A percentile compares a stretch with the other conserved stretches of the same genome.
Evolutionary conservation across 2,329 filamentous ascomycete genomes (phyloP).

Genomic region (Ophiostoma pallidulum): DNA sequence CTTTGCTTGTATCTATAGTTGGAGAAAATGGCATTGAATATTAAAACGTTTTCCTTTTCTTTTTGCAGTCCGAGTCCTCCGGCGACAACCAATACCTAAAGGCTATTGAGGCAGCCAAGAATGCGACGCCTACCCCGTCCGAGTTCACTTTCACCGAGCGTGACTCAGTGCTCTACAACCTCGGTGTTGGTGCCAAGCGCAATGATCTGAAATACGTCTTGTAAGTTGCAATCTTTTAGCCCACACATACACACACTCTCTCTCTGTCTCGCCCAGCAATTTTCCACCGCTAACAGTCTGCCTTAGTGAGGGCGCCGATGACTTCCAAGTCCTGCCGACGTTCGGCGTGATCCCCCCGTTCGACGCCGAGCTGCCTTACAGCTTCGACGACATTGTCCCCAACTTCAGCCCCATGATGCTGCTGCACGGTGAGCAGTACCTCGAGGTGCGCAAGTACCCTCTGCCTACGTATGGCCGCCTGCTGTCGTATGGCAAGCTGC

Average conservation of each 20-base stretch:
- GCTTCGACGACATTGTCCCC: constrained; percentile 72
- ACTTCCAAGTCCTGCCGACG: constrained; percentile 92
- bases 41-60: constrained; percentile 19
- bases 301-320: constrained; percentile 63
- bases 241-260: too few species aligned
- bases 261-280: too few species aligned
- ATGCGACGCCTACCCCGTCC: constrained; percentile 58
- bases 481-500: constrained; percentile 64
- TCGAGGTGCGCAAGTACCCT: constrained; percentile 86
- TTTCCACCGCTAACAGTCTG: too few species aligned
- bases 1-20: constrained; percentile 11
- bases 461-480: constrained; percentile 77
- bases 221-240: too few species aligned
- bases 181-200: constrained; percentile 85
- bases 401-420: constrained; percentile 99
- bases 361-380: constrained; percentile 70
- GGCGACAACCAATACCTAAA: constrained; percentile 49
- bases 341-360: constrained; percentile 95
- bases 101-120: constrained; percentile 68
- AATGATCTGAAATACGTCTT: constrained; percentile 81
- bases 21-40: constrained; percentile 13
- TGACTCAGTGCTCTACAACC: constrained; percentile 90
- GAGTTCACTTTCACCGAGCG: constrained; percentile 76
- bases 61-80: constrained; percentile 19
- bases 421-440: constrained; percentile 95